Evolutionary conservation across 2,329 filamentous ascomycete genomes (phyloP), one percentile per base, ranked within the genome.

Genomic region (Raffaelea arxii): DNA sequence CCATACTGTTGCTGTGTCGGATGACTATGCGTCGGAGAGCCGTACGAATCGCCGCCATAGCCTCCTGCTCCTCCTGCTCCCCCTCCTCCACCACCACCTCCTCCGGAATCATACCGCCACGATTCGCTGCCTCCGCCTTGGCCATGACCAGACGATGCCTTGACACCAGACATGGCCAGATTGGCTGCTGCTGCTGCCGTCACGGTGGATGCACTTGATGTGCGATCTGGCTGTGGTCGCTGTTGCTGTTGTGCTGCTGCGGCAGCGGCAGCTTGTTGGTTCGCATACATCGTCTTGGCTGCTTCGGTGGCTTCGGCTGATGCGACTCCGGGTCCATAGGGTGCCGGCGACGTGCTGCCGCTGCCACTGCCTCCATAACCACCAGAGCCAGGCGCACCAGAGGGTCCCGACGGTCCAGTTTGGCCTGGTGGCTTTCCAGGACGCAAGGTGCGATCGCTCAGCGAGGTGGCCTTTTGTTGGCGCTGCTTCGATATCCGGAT

Each of bases 401-500:
- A 49, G 2, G 27, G 14, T 6, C 16, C 36, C 23, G 52, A 51
- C 4, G 46, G 39, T 10, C 47, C 44, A 5, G 44, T 42, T 40
- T 49, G 48, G 7, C 24, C 19, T 9, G 39, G 24, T 10, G 59
- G 25, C 56, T 73, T 77, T 47, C 63, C 67, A 55, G 66, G 55
- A 46, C 87, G 75, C 50, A 91, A 67, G 3, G 83, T 88, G 58
- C 77, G 76, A 43, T 80, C 78, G 50, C 74, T 77, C 64, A 91
- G 70, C 39, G 67, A 76, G 1, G 71, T 66, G 0, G 65, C 67
- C n/a, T n/a, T n/a, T 62, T 79, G 77, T 44, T 72, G 71, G 65
- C 84, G 73, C 43, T 71, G 66, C 49, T 90, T 94, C 49, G 85
- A 82, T 43, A 80, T 81, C 59, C 87, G 80, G 56, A 96, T 86